Conservation (phyloP, 2,329 filamentous ascomycete genomes). For the Fusarium transvaalense region DNA sequence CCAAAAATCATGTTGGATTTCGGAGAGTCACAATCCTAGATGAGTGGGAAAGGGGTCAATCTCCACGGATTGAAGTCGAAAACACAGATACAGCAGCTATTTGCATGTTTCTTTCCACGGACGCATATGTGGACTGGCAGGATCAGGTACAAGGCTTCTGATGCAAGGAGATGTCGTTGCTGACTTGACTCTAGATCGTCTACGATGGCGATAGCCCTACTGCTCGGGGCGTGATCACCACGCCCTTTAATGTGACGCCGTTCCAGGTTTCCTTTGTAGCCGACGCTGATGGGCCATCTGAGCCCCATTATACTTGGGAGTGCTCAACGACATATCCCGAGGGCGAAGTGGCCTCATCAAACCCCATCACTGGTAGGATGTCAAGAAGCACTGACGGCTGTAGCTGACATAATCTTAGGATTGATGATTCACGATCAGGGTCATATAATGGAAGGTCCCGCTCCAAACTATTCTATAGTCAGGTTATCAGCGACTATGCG, state of each 20-base stretch:
- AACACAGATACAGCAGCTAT: conserved; percentile 59
- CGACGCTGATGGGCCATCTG: conserved; percentile 33
- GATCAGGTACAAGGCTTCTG: conserved; percentile 56
- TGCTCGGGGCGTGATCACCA: conserved; percentile 67
- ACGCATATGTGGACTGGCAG: conserved; percentile 70
- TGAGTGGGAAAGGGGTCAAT: conserved; percentile 52
- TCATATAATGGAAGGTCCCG: conserved; percentile 40
- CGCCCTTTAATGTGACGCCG: conserved; percentile 62
- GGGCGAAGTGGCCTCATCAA: conserved; percentile 51
- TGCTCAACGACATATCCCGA: conserved; percentile 63
- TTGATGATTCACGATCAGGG: conserved; percentile 59
- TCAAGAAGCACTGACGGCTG: neutral
- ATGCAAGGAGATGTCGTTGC: neutral
- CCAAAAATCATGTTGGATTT: conserved; percentile 67
- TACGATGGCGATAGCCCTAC: conserved; percentile 53
- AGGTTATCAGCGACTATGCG: conserved; percentile 65
- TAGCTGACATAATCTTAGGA: conserved; percentile 51
- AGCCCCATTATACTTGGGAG: conserved; percentile 56
- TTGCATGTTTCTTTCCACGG: conserved; percentile 63
- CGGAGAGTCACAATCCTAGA: conserved; percentile 60
- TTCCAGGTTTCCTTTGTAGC: conserved; percentile 63
- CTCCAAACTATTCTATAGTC: conserved; percentile 65
- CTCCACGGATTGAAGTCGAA: conserved; percentile 57
- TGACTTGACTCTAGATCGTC: conserved; percentile 57
- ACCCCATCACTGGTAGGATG: conserved; percentile 40